Percentiles rank a stretch among this genome's conserved stretches.
These are phyloP conservation scores for Zea mays DNA, from an alignment of 176 grass and related monocot genomes.

Conservation along the genomic window Zm-B73-REFERENCE-NAM-5.0 NC_050096.1:259636501-259637000, in stretches of 20 bases:
- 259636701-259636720: no score
- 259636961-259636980: slow-evolving; percentile 70
- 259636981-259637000: slow-evolving; percentile 67
- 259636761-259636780: slow-evolving; percentile 39
- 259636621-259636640: no score
- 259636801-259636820: slow-evolving; percentile 30
- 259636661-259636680: no score
- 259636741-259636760: slow-evolving; percentile 28
- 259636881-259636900: slow-evolving; percentile 36
- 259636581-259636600: no score
- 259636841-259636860: background rate
- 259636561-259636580: no score
- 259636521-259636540: background rate
- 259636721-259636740: slow-evolving; percentile 26
- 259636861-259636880: slow-evolving; percentile 1
- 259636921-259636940: slow-evolving; percentile 42
- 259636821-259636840: slow-evolving; percentile 13
- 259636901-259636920: slow-evolving; percentile 28
- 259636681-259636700: no score
- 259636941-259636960: slow-evolving; percentile 67
- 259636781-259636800: slow-evolving; percentile 5
- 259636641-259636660: no score
- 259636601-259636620: no score
- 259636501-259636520: slow-evolving; percentile 1
- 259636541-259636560: background rate